Evolutionary conservation across 495 filamentous ascomycete species (phyloP), one percentile per base, ranked within the genome.

Genomic region (Aspergillus coremiiformis): DNA sequence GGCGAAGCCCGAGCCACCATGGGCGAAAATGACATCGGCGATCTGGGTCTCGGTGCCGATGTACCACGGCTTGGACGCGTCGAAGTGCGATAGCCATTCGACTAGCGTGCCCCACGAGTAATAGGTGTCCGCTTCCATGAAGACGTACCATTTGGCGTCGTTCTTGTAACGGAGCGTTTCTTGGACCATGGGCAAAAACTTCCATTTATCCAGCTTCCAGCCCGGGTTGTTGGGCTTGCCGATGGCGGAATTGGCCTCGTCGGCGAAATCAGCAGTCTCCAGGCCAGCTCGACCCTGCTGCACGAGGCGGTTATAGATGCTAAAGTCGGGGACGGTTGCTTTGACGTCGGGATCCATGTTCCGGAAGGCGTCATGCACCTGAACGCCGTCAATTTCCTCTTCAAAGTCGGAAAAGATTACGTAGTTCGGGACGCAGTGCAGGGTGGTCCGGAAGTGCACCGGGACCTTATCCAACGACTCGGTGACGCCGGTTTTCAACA

Each of bases 41-140:
- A 83, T 70, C 52, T 81, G 62, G 20, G 76, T 76, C 47, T 79
- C 73, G 30, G 79, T 82, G 20, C 85, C 84, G 27, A 84, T 60
- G 57, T 85, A 87, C 47, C 68, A 64, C 24, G 73, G 74, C 51
- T 80, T 67, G 0, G 52, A 63, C 15, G 75, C 62, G 47, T 83
- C 72, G 52, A 84, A 69, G 32, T 63, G 61, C 29, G 62, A 60
- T 27, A 85, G 63, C 82, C 81, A 86, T 22, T 67, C 62, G 26
- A 81, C 64, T 39, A 84, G 56, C 39, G 79, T 86, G 20, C 76
- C 65, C 81, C 82, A 86, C 9, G 83, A 73, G 44, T 84, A 67
- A 56, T 83, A 84, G 4, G 83, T 84, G 63, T 86, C 84, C 7
- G 82, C 82, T 47, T 86, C 84, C 64, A 86, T 79, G 59, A 86